Percentiles rank a stretch among this genome's conserved stretches.
Evolutionary conservation across 2,329 filamentous ascomycete species (phyloP).

Genomic region (Ophiocordyceps camponoti-rufipedis): DNA sequence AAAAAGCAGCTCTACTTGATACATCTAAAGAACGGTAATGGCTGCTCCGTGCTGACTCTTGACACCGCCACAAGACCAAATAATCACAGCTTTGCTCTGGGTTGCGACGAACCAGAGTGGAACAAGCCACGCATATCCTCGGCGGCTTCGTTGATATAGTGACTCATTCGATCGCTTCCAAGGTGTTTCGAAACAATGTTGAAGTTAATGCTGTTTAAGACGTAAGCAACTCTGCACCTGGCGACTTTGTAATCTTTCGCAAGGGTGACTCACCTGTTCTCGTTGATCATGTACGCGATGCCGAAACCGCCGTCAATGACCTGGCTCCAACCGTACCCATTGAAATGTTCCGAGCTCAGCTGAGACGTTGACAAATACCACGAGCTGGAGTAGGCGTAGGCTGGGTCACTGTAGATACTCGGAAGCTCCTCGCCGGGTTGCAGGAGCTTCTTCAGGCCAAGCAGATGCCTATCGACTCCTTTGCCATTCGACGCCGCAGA

Average conservation of each 20-base stretch:
- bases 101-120: neutral
- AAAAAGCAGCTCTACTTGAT: too few relatives aligned
- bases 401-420: constrained; percentile 70
- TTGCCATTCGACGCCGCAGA: constrained; percentile 75
- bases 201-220: constrained; percentile 61
- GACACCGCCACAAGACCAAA: neutral
- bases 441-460: constrained; percentile 84
- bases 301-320: constrained; percentile 92
- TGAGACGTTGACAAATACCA: constrained; percentile 88
- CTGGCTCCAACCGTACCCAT: constrained; percentile 97
- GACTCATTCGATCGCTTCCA: constrained; percentile 82
- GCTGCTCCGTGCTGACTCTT: neutral
- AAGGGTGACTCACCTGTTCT: constrained; percentile 50
- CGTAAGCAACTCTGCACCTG: too few relatives aligned
- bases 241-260: neutral
- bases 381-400: constrained; percentile 63
- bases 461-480: constrained; percentile 92
- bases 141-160: constrained; percentile 88
- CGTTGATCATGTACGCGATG: constrained; percentile 99
- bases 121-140: constrained; percentile 77
- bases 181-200: constrained; percentile 92
- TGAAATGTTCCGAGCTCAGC: constrained; percentile 92
- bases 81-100: neutral
- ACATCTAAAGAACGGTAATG: too few relatives aligned
- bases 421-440: constrained; percentile 66